Percentiles rank a stretch among this genome's conserved stretches.
Evolutionary conservation across 805 yeast species (phyloP).

Genomic region (Yamadazyma sp.): DNA sequence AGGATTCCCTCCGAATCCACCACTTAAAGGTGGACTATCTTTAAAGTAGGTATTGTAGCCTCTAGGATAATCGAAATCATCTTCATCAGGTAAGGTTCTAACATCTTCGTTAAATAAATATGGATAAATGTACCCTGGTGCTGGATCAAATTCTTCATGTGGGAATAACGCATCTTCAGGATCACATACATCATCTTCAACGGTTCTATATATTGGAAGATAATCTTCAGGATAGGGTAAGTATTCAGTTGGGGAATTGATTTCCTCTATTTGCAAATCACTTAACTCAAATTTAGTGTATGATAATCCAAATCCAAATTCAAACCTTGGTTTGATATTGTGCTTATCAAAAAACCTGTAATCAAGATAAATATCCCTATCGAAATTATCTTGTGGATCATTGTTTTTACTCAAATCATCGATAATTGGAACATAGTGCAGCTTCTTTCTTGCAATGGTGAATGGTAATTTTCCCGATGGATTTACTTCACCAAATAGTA

Average conservation of each 20-base stretch:
- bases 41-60: constrained; percentile 36
- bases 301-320: constrained; percentile 62
- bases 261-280: constrained; percentile 38
- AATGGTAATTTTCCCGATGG: constrained; percentile 66
- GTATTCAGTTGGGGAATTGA: constrained; percentile 42
- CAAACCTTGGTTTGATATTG: constrained; percentile 54
- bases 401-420: constrained; percentile 26
- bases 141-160: constrained; percentile 48
- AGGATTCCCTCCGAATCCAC: constrained; percentile 59
- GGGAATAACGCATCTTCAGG: constrained; percentile 56
- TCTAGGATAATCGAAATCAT: constrained; percentile 35
- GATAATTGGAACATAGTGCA: constrained; percentile 45
- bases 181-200: constrained; percentile 49
- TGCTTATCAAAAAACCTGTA: constrained; percentile 58
- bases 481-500: constrained; percentile 56
- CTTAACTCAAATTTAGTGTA: constrained; percentile 43
- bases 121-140: constrained; percentile 57
- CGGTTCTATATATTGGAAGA: constrained; percentile 37
- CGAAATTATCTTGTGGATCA: constrained; percentile 43
- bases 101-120: constrained; percentile 41
- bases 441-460: constrained; percentile 53
- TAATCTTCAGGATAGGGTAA: constrained; percentile 46
- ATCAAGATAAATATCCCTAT: constrained; percentile 50
- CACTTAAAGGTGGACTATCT: constrained; percentile 39
- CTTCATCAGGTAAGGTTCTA: constrained; percentile 33